phyloP scores from a whole-genome alignment of 495 filamentous ascomycete genomes.

The Pyronema omphalodes region DNA sequence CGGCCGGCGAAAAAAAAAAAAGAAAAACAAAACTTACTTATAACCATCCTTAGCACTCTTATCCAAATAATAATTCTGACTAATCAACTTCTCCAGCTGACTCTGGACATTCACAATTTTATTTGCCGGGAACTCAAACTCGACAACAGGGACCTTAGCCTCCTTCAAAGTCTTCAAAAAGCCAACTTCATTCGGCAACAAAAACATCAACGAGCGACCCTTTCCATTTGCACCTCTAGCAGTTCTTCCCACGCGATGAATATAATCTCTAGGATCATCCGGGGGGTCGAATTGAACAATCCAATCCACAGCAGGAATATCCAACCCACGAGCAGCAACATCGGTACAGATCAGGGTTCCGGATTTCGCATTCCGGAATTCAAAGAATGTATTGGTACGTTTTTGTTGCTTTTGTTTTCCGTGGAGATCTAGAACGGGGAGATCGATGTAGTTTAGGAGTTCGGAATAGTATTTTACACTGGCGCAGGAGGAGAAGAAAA shows the following conservation, averaged over 20 bases:
- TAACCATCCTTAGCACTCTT: constrained; percentile 54
- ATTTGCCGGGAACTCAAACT: constrained; percentile 84
- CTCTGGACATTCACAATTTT: constrained; percentile 90
- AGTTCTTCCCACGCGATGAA: constrained; percentile 91
- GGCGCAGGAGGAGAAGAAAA: constrained; percentile 87
- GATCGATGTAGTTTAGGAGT: constrained; percentile 86
- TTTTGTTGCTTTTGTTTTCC: constrained; percentile 97
- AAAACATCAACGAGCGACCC: constrained; percentile 72
- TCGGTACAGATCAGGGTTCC: constrained; percentile 92
- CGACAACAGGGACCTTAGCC: constrained; percentile 78
- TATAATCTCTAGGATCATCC: constrained; percentile 81
- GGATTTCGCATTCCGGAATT: constrained; percentile 84
- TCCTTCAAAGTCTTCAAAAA: constrained; percentile 87
- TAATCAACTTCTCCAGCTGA: constrained; percentile 84
- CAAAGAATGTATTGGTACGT: constrained; percentile 93
- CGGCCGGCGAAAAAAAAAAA: constrained; percentile 28
- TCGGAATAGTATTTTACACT: constrained; percentile 91
- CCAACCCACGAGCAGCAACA: constrained; percentile 81
- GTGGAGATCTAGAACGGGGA: constrained; percentile 73
- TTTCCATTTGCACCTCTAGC: constrained; percentile 70
- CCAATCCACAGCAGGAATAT: constrained; percentile 89
- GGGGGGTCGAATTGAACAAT: constrained; percentile 92
- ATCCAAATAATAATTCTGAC: constrained; percentile 90
- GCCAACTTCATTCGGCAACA: constrained; percentile 80
- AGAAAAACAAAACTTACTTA: constrained; percentile 13